Conservation (phyloP, 371 early-diverging fungal species). For the Mucor lusitanicus region DNA sequence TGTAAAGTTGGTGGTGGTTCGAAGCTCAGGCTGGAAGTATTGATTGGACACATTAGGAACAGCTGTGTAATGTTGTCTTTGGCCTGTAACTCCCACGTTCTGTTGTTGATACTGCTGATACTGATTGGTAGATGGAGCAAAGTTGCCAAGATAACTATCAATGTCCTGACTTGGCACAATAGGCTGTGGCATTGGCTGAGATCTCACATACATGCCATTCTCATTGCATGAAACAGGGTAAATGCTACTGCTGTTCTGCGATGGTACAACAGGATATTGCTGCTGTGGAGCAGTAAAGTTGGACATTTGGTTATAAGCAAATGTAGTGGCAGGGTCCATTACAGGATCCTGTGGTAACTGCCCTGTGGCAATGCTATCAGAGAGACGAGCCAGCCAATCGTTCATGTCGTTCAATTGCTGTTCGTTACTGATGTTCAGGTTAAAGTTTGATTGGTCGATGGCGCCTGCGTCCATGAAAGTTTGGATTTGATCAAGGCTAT, state of each 20-base stretch:
- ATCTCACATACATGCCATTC: slow-evolving; percentile 28
- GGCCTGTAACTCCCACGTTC: slow-evolving; percentile 21
- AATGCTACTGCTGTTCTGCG: slow-evolving; percentile 15
- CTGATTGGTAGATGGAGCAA: neutral
- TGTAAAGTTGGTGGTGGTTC: slow-evolving; percentile 38
- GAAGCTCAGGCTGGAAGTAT: slow-evolving; percentile 35
- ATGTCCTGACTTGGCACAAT: slow-evolving; percentile 15
- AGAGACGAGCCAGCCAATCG: slow-evolving; percentile 25
- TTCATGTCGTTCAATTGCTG: slow-evolving; percentile 27
- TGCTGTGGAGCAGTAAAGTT: slow-evolving; percentile 3
- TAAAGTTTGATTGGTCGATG: slow-evolving; percentile 19
- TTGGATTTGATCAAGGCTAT: slow-evolving; percentile 24
- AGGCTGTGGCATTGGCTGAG: slow-evolving; percentile 19
- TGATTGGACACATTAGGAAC: slow-evolving; percentile 27
- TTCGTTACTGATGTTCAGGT: slow-evolving; percentile 21
- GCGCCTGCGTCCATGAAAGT: slow-evolving; percentile 18
- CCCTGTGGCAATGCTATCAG: slow-evolving; percentile 18
- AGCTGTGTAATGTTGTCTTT: slow-evolving; percentile 38
- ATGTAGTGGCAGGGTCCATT: slow-evolving; percentile 13
- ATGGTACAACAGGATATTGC: slow-evolving; percentile 13
- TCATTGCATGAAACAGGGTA: slow-evolving; percentile 14
- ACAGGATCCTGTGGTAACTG: slow-evolving; percentile 8
- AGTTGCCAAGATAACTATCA: neutral
- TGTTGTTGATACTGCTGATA: neutral
- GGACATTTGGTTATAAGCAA: slow-evolving; percentile 12